A percentile compares a stretch with the other conserved stretches of the same genome.
Conservation (phyloP, 805 yeast genomes). For the Brettanomyces bruxellensis region DNA sequence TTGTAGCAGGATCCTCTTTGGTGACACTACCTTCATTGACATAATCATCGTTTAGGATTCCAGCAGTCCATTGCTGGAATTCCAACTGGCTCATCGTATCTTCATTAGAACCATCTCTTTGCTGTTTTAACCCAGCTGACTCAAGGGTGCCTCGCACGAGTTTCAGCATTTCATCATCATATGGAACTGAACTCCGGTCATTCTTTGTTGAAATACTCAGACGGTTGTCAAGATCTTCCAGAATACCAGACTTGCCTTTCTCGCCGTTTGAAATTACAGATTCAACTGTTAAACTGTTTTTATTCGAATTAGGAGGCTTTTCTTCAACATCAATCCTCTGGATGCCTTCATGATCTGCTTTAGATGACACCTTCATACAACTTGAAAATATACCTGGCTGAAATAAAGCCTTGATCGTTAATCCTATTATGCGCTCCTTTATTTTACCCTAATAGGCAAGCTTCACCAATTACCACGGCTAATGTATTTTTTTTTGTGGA, state of each 20-base stretch:
- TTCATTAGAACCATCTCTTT: constrained; percentile 28
- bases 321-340: too few species aligned
- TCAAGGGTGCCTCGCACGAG: constrained; percentile 38
- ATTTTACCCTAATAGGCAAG: too few species aligned
- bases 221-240: too few species aligned
- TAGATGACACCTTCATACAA: too few species aligned
- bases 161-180: constrained; percentile 72
- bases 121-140: constrained; percentile 5
- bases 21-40: constrained; percentile 12
- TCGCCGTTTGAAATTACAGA: too few species aligned
- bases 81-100: constrained; percentile 37
- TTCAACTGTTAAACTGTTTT: too few species aligned
- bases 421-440: background rate
- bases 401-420: background rate
- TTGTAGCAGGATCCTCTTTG: background rate
- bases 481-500: too few species aligned
- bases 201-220: too few species aligned
- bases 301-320: too few species aligned
- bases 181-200: constrained; percentile 26
- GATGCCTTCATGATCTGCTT: too few species aligned
- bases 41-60: constrained; percentile 36
- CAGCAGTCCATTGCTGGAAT: constrained; percentile 46
- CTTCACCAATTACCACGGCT: background rate
- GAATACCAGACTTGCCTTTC: too few species aligned
- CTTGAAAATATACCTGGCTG: too few species aligned